Base-by-base conservation (phyloP, 2,329 filamentous ascomycete species). In the Tolypocladium ovalisporum region DNA sequence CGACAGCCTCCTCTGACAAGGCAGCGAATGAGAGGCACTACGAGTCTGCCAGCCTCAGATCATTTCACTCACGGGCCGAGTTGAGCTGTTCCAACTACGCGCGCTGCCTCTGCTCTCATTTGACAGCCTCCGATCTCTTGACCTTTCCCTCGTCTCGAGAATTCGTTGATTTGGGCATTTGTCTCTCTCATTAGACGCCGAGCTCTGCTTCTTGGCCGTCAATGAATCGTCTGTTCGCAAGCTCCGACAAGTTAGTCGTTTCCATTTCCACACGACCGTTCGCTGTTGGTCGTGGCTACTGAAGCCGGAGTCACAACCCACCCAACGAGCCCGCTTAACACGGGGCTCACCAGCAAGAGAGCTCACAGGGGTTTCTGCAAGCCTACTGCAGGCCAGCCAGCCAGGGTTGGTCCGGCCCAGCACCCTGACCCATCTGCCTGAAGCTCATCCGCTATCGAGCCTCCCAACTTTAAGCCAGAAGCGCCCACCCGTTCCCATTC, bases 401-500 rank as follows among this genome's bases (percentile, higher is more conserved):
- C 55, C 47, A 54, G 58, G 58, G 49, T 51, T 55, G 56, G 54
- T 34, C 37, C 54, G 35, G 57, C 57, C 56, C 56, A 56, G 53
- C 58, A 37, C 51, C 51, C 42, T 49, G 3, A 35, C 40, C 49
- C 44, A 40, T 55, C 57, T 53, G 61, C 65, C 61, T 59, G 55
- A 44, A 65, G 59, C 59, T 65, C 62, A 62, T 60, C 58, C 61
- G 63, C 60, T 58, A 57, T 61, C 57, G 59, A 63, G 61, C 61
- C 63, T 65, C 70, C n/a, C 40, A 44, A 10, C n/a, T 69, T 67
- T 69, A 67, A 68, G 66, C 65, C 66, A 63, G 32, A 54, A 62
- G 63, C 64, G 63, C 65, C 66, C 68, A 66, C 69, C 67, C 62
- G 60, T 61, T 59, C 52, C 57, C 51, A 56, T 55, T 56, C 54